Evolutionary conservation across 352 stramenopile genomes (phyloP), one percentile per base, ranked within the genome.

Genomic region (Globisporangium mamillatum): DNA sequence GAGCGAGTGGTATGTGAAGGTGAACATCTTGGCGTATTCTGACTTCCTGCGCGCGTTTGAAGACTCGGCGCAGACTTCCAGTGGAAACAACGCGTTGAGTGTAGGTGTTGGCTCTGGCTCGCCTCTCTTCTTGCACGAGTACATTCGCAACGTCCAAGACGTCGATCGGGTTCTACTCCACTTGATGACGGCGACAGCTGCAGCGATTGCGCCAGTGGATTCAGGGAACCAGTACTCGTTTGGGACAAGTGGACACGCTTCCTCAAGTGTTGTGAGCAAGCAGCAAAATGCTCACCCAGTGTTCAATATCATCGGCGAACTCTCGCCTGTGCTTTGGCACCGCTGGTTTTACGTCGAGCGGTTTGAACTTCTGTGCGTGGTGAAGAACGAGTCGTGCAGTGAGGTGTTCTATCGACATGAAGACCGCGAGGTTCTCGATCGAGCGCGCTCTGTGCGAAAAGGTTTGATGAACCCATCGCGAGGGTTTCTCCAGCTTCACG

Each of bases 301-400:
- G n/a, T 96, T 96, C 68, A 91, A 89, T 63, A 94, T 96, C 70
- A 92, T 97, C 60, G 89, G 89, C 14, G 84, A 95, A 22, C 72
- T 97, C 5, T 92, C 89, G 16, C 84, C 88, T 16, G 84, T 95
- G n/a, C 60, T 95, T 36, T 97, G 89, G 89, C 89, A 97, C 61
- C 88, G 89, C 22, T 97, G 89, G 89, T 97, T 97, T 66, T 90
- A 86, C 66, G 85, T 97, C 12, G 89, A 97, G 34, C 84, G 88
- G 12, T 95, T 97, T 70, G 89, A 97, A 60, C 76, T 97, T 36
- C 64, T 97, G 2, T 77, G 72, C 4, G 77, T 96, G 14, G 83
- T 93, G 27, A 84, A 89, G 32, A 89, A 85, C 55, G 88, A 91
- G 27, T 75, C 66, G 12, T 91, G 70, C 41, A 80, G 70, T 2